Conservation (phyloP, 1,139 yeast genomes). For the Suhomyces chickasaworum region DNA sequence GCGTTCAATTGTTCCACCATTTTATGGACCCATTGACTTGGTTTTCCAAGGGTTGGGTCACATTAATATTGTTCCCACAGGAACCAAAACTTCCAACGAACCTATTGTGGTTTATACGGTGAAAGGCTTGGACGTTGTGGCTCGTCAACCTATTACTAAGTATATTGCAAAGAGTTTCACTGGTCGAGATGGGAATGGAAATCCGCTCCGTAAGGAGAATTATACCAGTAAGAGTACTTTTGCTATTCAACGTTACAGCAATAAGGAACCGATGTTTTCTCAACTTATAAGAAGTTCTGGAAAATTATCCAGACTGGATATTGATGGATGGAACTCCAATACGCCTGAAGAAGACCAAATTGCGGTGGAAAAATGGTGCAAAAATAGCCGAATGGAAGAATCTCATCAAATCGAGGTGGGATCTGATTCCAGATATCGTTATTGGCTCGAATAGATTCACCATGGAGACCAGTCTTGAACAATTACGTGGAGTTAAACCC, state of each 20-base stretch:
- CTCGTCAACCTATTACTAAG: constrained; percentile 40
- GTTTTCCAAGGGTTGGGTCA: constrained; percentile 72
- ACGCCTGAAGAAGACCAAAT: not conserved
- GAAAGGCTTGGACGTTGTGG: constrained; percentile 30
- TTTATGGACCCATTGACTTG: constrained; percentile 64
- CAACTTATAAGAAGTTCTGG: constrained; percentile 25
- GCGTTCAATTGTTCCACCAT: constrained; percentile 64
- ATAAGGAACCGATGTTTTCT: constrained; percentile 29
- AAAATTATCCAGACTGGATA: constrained; percentile 1
- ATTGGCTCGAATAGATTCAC: constrained; percentile 5
- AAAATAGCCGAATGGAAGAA: not conserved
- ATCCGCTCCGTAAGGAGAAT: constrained; percentile 35
- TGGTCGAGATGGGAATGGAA: constrained; percentile 43
- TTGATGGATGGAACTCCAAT: not conserved
- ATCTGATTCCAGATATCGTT: constrained; percentile 1
- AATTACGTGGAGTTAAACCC: too few species aligned
- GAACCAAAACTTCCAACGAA: constrained; percentile 36
- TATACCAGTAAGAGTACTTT: constrained; percentile 29
- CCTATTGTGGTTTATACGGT: constrained; percentile 39
- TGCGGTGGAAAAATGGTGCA: not conserved
- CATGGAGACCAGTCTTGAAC: not conserved
- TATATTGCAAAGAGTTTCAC: constrained; percentile 37
- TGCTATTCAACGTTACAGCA: constrained; percentile 28
- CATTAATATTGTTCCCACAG: constrained; percentile 64
- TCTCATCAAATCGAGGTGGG: constrained; percentile 1